Evolutionary conservation across 768 basidiomycete species (phyloP), one percentile per base, ranked within the genome.

Genomic region (Antrodiella citrinella): DNA sequence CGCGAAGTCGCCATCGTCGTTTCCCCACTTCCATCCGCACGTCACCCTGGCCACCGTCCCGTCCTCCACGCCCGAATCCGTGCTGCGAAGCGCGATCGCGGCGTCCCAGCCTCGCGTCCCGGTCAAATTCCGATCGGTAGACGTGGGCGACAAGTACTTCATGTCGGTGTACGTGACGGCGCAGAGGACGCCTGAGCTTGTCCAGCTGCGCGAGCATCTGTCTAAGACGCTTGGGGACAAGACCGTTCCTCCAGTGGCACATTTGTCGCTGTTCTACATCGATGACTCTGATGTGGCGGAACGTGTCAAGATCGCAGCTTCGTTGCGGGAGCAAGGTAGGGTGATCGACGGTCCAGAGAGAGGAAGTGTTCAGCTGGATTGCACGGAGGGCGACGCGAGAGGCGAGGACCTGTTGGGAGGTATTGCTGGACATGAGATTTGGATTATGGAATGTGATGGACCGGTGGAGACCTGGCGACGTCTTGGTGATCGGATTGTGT

Each of bases 181-280:
- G 57, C 61, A 67, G 26, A 71, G 66, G 4, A 70, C 78, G 1
- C 55, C 59, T 1, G 76, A 70, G 23, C 67, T 90, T 18, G 52
- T 62, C 21, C 59, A 59, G 18, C 63, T 90, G 25, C 83, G 83
- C 55, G 62, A 56, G 24, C 57, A 69, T 24, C 67, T 88, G 23
- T 70, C 76, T 49, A 57, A 59, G 4, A 56, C 59, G 20, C 56
- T 74, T n/a, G 59, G 58, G 4, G 51, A 73, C 20, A 61, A 62
- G 3, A 66, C 73, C 20, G 80, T 84, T 1, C 83, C 84, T 0
- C 64, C 69, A 26, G 84, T 78, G 54, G 83, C 86, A 4, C 88
- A 91, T 62, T 54, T 88, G 54, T 90, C 88, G 26, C 57, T 91
- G 51, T 82, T 77, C 58, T 91, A 91, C 60, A 80, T 89, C 52